Evolutionary conservation across 352 stramenopile species (phyloP).

Genomic region (Globisporangium mamillatum): DNA sequence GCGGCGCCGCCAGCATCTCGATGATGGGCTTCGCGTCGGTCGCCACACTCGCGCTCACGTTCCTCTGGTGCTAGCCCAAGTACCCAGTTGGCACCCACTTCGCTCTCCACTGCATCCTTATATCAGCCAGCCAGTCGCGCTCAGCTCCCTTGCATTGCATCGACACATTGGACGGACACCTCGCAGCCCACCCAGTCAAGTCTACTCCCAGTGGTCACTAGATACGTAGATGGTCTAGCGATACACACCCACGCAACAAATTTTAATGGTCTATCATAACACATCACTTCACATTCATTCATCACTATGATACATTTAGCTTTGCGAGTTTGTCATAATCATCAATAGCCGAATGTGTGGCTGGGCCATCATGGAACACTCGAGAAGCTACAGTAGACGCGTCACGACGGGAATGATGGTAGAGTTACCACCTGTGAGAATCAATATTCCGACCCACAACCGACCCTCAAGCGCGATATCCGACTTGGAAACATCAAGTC

Average conservation of each 20-base stretch:
- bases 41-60: conserved; percentile 7
- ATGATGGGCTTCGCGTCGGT: conserved; percentile 2
- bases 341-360: neutral
- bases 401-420: neutral
- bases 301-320: neutral
- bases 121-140: conserved; percentile 5
- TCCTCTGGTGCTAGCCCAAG: conserved; percentile 4
- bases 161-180: neutral
- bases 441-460: neutral
- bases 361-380: conserved; percentile 2
- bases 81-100: neutral
- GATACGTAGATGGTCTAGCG: neutral
- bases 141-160: neutral
- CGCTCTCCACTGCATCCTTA: neutral
- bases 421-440: neutral
- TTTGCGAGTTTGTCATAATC: neutral
- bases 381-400: neutral
- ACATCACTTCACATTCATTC: neutral
- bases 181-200: neutral
- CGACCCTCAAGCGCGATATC: neutral
- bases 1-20: conserved; percentile 14
- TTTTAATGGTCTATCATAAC: conserved; percentile 1
- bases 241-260: neutral
- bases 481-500: neutral
- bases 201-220: neutral